These are phyloP conservation scores for Colletotrichum sp. DNA, from an alignment of 2,329 filamentous ascomycete genomes.

Conservation along the genomic window DNA sequence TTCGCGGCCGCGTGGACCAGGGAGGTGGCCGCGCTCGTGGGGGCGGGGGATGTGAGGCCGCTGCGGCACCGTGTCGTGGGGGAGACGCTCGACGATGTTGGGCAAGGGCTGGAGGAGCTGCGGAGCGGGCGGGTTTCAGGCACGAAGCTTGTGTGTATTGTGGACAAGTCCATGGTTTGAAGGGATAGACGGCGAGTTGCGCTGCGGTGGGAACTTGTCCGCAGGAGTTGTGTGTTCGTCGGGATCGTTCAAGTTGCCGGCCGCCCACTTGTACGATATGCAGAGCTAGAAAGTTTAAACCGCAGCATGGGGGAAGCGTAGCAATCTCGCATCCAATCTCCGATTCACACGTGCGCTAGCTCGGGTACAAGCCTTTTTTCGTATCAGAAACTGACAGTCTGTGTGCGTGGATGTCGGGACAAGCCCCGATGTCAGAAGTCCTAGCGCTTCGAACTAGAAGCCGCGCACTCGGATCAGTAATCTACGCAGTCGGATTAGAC, in stretches of 20 bases:
- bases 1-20: not conserved
- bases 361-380: not conserved
- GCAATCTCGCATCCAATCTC: not conserved
- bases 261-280: not conserved
- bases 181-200: not conserved
- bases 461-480: not conserved
- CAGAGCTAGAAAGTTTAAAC: not conserved
- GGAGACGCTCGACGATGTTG: not conserved
- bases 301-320: not conserved
- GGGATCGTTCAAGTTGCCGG: not conserved
- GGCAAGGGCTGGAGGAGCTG: not conserved
- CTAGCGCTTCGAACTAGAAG: not conserved
- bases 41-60: not conserved
- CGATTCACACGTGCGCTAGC: not conserved
- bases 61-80: not conserved
- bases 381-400: not conserved
- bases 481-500: not conserved
- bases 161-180: not conserved
- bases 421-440: not conserved
- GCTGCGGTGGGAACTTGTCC: not conserved
- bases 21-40: not conserved
- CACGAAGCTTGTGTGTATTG: not conserved
- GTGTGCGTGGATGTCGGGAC: not conserved
- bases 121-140: not conserved
- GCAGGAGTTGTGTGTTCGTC: not conserved